phyloP scores from a whole-genome alignment of 805 yeast genomes.

The Lachancea kluyveri region DNA sequence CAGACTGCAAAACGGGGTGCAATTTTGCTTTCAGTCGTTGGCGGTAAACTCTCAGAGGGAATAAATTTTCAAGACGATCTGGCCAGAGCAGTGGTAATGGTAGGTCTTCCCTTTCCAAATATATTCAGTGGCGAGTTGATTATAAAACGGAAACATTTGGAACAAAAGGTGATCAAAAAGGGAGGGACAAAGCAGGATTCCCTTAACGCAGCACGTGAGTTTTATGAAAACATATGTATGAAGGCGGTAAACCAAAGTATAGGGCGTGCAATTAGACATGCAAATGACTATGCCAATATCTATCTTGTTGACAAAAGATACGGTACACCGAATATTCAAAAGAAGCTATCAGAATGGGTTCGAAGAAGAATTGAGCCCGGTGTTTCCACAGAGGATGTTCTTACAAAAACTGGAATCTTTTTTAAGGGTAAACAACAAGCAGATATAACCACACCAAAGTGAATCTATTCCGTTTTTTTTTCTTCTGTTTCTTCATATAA shows the following conservation, averaged over 20 bases:
- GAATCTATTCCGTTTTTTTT: not conserved
- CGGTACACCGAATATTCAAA: slow-evolving; percentile 37
- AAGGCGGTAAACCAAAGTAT: slow-evolving; percentile 87
- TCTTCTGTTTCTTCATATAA: no score
- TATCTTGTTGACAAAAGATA: slow-evolving; percentile 67
- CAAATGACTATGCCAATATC: slow-evolving; percentile 71
- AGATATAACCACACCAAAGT: not conserved
- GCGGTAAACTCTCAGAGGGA: slow-evolving; percentile 91
- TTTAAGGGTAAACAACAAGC: slow-evolving; percentile 13
- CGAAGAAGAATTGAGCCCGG: slow-evolving; percentile 33
- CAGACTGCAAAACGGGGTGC: slow-evolving; percentile 44
- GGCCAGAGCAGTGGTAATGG: slow-evolving; percentile 82
- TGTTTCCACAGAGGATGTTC: slow-evolving; percentile 11
- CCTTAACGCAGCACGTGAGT: slow-evolving; percentile 41
- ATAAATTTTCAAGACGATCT: slow-evolving; percentile 82
- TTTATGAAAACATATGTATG: slow-evolving; percentile 83
- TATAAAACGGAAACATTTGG: slow-evolving; percentile 63
- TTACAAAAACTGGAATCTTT: slow-evolving; percentile 19
- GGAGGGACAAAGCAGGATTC: slow-evolving; percentile 48
- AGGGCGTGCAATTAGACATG: slow-evolving; percentile 86
- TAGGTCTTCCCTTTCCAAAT: slow-evolving; percentile 89
- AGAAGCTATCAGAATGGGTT: slow-evolving; percentile 73
- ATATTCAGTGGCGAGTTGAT: slow-evolving; percentile 73
- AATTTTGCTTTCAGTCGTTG: slow-evolving; percentile 75
- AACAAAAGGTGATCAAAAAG: slow-evolving; percentile 37